Conservation (phyloP, 1,284 basidiomycete genomes). For the Apiotrichum brassicae region DNA sequence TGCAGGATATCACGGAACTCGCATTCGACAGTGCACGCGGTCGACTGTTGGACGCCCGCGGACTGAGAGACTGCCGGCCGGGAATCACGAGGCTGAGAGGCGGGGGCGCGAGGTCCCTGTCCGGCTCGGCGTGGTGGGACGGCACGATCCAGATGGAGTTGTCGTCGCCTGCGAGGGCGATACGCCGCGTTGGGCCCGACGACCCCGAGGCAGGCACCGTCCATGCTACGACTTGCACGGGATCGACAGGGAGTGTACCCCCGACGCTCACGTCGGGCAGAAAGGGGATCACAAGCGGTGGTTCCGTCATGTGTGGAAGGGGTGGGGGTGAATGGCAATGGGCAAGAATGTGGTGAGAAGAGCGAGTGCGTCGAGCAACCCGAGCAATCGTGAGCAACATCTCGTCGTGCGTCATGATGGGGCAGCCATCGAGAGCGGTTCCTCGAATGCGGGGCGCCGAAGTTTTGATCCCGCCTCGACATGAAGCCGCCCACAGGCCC, state of each 20-base stretch:
- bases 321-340: neutral
- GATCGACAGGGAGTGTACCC: slow-evolving; percentile 20
- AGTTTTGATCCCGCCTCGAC: too few species aligned
- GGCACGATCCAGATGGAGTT: slow-evolving; percentile 37
- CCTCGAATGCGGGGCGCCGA: too few species aligned
- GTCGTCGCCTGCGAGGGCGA: slow-evolving; percentile 30
- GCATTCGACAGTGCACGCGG: slow-evolving; percentile 25
- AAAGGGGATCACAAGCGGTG: slow-evolving; percentile 27
- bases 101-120: neutral
- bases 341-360: neutral
- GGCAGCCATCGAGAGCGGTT: too few species aligned
- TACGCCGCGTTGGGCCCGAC: slow-evolving; percentile 20
- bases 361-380: too few species aligned
- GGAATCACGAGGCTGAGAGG: slow-evolving; percentile 2
- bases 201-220: slow-evolving; percentile 9
- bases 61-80: slow-evolving; percentile 15
- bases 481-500: too few species aligned
- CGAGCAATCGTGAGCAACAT: too few species aligned
- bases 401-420: too few species aligned
- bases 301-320: neutral
- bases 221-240: slow-evolving; percentile 35
- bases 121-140: neutral
- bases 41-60: slow-evolving; percentile 9
- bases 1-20: slow-evolving; percentile 24
- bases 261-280: slow-evolving; percentile 21